These are phyloP conservation scores for Trichoderma orchidacearum DNA, from an alignment of 495 filamentous ascomycete species.

Conservation along the genomic window DNA sequence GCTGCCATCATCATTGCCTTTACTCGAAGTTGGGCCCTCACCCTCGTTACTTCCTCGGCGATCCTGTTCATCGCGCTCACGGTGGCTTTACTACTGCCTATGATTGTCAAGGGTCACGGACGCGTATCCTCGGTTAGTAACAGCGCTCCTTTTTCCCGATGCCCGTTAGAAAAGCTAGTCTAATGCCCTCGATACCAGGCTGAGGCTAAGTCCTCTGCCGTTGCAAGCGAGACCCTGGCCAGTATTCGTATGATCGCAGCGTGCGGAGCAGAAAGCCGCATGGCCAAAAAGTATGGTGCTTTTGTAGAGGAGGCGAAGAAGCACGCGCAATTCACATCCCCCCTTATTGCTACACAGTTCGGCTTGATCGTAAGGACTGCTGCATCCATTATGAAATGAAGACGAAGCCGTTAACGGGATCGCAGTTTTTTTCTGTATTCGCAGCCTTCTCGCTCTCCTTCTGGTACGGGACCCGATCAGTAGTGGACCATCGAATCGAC, in stretches of 20 bases:
- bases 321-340: slow-evolving; percentile 37
- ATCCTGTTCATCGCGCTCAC: slow-evolving; percentile 41
- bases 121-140: slow-evolving; percentile 10
- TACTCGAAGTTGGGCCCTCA: slow-evolving; percentile 42
- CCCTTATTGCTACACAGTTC: slow-evolving; percentile 29
- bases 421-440: slow-evolving; percentile 15
- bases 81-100: slow-evolving; percentile 40
- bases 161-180: slow-evolving; percentile 17
- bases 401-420: background rate
- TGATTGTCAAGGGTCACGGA: slow-evolving; percentile 37
- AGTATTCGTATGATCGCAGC: slow-evolving; percentile 48
- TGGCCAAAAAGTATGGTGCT: slow-evolving; percentile 34
- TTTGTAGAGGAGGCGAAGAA: slow-evolving; percentile 45
- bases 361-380: slow-evolving; percentile 22
- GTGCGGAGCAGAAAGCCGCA: slow-evolving; percentile 45
- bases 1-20: slow-evolving; percentile 41
- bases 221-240: slow-evolving; percentile 43
- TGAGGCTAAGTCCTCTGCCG: slow-evolving; percentile 44
- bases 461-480: slow-evolving; percentile 27
- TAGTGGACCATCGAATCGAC: slow-evolving; percentile 16
- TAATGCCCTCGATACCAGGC: slow-evolving; percentile 31
- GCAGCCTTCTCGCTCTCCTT: slow-evolving; percentile 21
- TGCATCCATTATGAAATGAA: background rate
- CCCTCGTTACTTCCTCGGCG: slow-evolving; percentile 39
- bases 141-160: background rate